A percentile compares a stretch with the other conserved stretches of the same genome.
Conservation (phyloP, 2,329 filamentous ascomycete species). For the Emericellopsis atlantica region DNA sequence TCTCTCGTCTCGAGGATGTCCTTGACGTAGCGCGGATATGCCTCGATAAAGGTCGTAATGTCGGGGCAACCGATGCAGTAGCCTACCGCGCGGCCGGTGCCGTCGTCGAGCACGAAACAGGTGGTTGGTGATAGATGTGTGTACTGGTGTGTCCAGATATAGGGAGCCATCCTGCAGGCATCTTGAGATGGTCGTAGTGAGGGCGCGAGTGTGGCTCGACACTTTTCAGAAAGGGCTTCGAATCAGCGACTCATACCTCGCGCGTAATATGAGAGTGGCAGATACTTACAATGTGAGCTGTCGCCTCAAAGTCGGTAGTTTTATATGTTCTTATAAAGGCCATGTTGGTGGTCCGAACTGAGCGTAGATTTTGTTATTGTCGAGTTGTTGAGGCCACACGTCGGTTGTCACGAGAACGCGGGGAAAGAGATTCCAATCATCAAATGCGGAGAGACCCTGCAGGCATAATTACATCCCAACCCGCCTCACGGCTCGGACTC, state of each 20-base stretch:
- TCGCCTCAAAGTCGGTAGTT: slow-evolving; percentile 24
- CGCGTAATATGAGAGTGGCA: background rate
- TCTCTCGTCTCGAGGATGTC: slow-evolving; percentile 18
- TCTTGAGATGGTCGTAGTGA: slow-evolving; percentile 21
- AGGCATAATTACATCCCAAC: too few species aligned
- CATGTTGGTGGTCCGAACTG: slow-evolving; percentile 13
- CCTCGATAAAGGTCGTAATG: slow-evolving; percentile 22
- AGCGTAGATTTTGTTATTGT: too few species aligned
- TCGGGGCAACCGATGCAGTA: slow-evolving; percentile 35
- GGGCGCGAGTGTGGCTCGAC: slow-evolving; percentile 32
- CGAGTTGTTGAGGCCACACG: too few species aligned
- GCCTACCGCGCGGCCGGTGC: slow-evolving; percentile 28
- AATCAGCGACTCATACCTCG: too few species aligned
- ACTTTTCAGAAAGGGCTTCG: slow-evolving; percentile 15
- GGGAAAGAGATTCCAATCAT: too few species aligned
- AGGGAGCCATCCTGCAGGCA: slow-evolving; percentile 25
- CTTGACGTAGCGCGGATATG: slow-evolving; percentile 24
- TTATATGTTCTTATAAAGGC: slow-evolving; percentile 30
- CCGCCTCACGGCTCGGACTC: too few species aligned
- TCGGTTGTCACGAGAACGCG: too few species aligned
- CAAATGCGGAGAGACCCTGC: too few species aligned
- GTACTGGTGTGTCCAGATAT: slow-evolving; percentile 39
- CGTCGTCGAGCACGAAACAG: slow-evolving; percentile 36
- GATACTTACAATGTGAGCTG: slow-evolving; percentile 24
- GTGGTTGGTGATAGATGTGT: slow-evolving; percentile 29